A percentile compares a stretch with the other conserved stretches of the same genome.
phyloP scores from a whole-genome alignment of 2,329 filamentous ascomycete species.

The Aureobasidium sp. region DNA sequence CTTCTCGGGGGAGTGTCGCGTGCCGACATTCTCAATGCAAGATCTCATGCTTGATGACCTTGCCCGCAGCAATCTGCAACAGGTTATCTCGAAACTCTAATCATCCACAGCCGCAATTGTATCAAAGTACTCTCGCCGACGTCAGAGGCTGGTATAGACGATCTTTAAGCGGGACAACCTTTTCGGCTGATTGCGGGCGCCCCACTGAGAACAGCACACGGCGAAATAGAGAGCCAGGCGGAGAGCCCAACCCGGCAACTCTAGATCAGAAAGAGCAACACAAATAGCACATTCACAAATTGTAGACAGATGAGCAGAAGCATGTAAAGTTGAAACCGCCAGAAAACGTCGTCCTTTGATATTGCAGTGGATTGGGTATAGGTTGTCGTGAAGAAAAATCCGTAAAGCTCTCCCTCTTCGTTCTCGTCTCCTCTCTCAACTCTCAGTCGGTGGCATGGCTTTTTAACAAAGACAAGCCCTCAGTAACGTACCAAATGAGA shows the following conservation, averaged over 20 bases:
- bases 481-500: neutral
- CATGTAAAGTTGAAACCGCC: neutral
- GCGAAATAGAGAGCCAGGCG: neutral
- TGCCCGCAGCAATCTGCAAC: neutral
- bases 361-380: constrained; percentile 9
- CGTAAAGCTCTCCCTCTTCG: constrained; percentile 11
- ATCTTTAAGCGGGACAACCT: neutral
- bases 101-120: neutral
- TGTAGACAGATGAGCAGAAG: neutral
- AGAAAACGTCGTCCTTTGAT: constrained; percentile 6
- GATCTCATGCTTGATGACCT: neutral
- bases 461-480: neutral
- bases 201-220: neutral
- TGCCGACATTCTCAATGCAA: neutral
- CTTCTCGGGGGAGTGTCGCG: neutral
- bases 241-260: neutral
- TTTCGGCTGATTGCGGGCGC: neutral
- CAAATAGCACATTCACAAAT: neutral
- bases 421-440: neutral
- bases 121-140: neutral
- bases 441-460: constrained; percentile 6
- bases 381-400: constrained; percentile 12
- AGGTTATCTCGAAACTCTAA: neutral
- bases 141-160: constrained; percentile 7
- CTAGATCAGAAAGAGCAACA: neutral